Evolutionary conservation across 768 basidiomycete species (phyloP).

Genomic region (Solioccasus polychromus): DNA sequence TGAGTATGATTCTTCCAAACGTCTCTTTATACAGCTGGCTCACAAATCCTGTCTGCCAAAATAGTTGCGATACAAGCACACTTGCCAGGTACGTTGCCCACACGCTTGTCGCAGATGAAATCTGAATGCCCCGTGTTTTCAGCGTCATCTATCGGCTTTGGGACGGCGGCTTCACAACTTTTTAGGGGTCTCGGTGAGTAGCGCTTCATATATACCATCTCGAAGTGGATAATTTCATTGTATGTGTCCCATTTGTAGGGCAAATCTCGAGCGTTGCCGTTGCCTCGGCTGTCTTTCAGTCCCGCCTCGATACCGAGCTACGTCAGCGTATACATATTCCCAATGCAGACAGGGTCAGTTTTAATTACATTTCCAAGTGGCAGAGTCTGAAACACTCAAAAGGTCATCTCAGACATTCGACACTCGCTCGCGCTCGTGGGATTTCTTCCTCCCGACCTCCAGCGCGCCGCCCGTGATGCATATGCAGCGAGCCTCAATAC

Average conservation of each 20-base stretch:
- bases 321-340: slow-evolving; percentile 8
- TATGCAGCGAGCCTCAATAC: slow-evolving; percentile 8
- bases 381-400: background rate
- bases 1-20: slow-evolving; percentile 8
- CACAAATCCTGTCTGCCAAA: too few relatives aligned
- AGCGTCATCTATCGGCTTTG: slow-evolving; percentile 2
- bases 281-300: slow-evolving; percentile 16
- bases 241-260: slow-evolving; percentile 1
- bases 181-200: slow-evolving; percentile 14
- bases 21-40: too few relatives aligned
- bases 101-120: background rate
- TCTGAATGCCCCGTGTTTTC: background rate
- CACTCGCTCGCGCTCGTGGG: slow-evolving; percentile 11
- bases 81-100: background rate
- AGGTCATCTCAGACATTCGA: slow-evolving; percentile 12
- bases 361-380: background rate
- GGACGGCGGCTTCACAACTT: slow-evolving; percentile 8
- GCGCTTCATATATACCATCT: too few relatives aligned
- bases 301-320: slow-evolving; percentile 11
- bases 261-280: slow-evolving; percentile 13
- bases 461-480: slow-evolving; percentile 5
- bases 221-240: too few relatives aligned
- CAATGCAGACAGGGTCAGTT: slow-evolving; percentile 8
- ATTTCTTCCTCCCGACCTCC: slow-evolving; percentile 12
- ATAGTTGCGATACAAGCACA: slow-evolving; percentile 15